phyloP scores from a whole-genome alignment of 352 stramenopile genomes.

The Blastocystis sp. region DNA sequence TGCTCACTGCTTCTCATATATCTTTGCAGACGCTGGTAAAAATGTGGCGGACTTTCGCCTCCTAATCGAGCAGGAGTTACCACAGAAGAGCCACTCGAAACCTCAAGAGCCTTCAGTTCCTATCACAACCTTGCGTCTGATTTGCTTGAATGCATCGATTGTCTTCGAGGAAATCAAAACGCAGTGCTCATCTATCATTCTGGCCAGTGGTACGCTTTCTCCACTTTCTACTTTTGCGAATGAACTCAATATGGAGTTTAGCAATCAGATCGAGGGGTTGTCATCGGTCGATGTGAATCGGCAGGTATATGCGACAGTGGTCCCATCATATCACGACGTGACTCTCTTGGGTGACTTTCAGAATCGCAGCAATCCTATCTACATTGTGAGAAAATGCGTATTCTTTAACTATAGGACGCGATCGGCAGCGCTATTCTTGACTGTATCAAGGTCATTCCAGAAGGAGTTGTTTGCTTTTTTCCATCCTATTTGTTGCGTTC shows the following conservation, averaged over 20 bases:
- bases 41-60: neutral
- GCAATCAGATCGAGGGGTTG: constrained; percentile 68
- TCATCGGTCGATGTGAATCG: neutral
- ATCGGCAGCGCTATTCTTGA: constrained; percentile 90
- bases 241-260: constrained; percentile 90
- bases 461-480: constrained; percentile 96
- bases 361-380: neutral
- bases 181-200: neutral
- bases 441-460: constrained; percentile 84
- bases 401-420: constrained; percentile 67
- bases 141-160: constrained; percentile 14
- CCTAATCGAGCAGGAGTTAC: neutral
- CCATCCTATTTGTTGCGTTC: constrained; percentile 79
- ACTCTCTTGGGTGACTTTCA: neutral
- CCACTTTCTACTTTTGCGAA: constrained; percentile 87
- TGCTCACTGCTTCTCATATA: neutral
- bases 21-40: neutral
- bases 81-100: neutral
- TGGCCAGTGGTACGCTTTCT: constrained; percentile 83
- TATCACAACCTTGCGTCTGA: neutral
- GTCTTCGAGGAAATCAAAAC: constrained; percentile 19
- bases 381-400: neutral
- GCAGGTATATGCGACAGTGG: neutral
- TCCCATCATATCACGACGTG: neutral
- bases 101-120: neutral